Evolutionary conservation across 208 protist genomes (phyloP), one percentile per base, ranked within the genome.

Genomic region (Wallacemonas sp.): DNA sequence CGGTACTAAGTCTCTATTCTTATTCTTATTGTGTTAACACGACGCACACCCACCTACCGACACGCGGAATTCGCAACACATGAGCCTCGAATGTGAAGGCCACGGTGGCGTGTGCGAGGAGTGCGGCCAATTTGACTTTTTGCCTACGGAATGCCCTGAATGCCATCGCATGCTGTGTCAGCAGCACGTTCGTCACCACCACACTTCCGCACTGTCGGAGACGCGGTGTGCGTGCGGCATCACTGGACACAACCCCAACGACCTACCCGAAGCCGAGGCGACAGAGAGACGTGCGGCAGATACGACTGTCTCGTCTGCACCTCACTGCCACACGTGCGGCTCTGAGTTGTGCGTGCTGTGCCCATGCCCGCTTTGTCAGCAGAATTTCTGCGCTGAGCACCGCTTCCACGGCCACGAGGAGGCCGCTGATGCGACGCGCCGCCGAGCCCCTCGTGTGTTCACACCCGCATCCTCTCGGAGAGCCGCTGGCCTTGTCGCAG

Each of bases 91-190:
- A 44, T 84, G 75, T 51, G 85, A 88, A 24, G 75, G 74, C 24
- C 44, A 65, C 11, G 88, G 83, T 4, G 79, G 54, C 2, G 41
- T 64, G 4, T 94, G 88, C 47, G 71, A 62, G 26, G 80, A 78
- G 70, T 94, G 88, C 62, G 78, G 79, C 4, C 69, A 80, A 36
- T 90, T 94, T 66, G 82, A 90, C 70, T 91, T 90, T 63, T 67
- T 91, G 11, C 82, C 83, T 1, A 65, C 71, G 15, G 62, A 33
- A n/a, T 91, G 88, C 66, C 74, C 70, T 24, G 54, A 62, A 60
- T 91, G 88, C 70, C 30, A 62, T 19, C 71, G 70, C 22, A 28
- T 71, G 1, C 86, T 90, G 63, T 94, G 88, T 66, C 66, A 69
- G 4, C 66, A 76, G 0, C 85, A 94, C 67, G 69, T 80, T 27